Base-by-base conservation (phyloP, 345 rosid genomes). In the Eutrema yunnanense region DNA sequence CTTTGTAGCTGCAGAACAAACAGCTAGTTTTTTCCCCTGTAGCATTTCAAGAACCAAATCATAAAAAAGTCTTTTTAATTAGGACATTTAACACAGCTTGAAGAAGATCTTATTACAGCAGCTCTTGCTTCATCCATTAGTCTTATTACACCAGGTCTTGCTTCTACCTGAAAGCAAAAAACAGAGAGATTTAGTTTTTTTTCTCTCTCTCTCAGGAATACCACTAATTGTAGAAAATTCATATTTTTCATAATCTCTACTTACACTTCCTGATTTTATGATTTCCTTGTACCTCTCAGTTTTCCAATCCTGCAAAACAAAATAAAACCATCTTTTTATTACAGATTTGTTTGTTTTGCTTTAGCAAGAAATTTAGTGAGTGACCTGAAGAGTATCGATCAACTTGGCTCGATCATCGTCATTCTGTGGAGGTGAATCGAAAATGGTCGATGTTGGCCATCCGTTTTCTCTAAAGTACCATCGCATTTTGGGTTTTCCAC, bases 401-500 rank as follows among this genome's bases (percentile, higher is more conserved):
- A 94, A 79, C 72, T 82, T 85, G 40, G 81, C 91, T 16, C 89
- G 85, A 65, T 84, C 84, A 51, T 84, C 89, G 49, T 94, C 95
- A 44, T 58, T 81, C 80, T 83, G 78, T 1, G 97, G 97, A 37
- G 89, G 78, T 12, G 74, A 75, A 52, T 80, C 77, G 43, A 85
- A 86, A 57, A 91, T 27, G 2, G 84, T 81, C 3, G 97, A 94
- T 34, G 85, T 83, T 32, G 99, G 99, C 97, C 99, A 94, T 6
- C 96, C 99, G 40, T 89, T 79, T 80, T 94, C 96, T 76, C 84
- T 89, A 55, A 94, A 94, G 81, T 94, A 89, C 97, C 99, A 91
- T 83, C 97, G 76, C 99, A 94, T 94, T 80, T 94, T 94, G 6
- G 99, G 99, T 75, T 91, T 94, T 36, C 97, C 99, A 38, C 99